A percentile compares a stretch with the other conserved stretches of the same genome.
These are phyloP conservation scores for Kingdonia uniflora DNA, from an alignment of 164 flowering plant genomes.

Conservation along the genomic window DNA sequence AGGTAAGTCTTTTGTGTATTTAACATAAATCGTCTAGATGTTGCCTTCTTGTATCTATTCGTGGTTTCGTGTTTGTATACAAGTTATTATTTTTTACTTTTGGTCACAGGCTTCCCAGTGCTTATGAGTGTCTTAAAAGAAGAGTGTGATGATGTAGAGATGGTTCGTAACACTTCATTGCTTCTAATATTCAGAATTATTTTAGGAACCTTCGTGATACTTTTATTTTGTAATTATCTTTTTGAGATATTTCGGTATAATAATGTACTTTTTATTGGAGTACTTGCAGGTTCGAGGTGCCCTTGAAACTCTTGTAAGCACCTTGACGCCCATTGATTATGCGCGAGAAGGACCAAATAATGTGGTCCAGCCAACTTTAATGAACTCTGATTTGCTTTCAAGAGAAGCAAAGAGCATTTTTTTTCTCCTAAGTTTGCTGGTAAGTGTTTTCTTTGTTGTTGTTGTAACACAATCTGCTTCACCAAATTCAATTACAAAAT, in stretches of 20 bases:
- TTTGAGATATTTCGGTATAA: background rate
- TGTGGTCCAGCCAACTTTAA: slow-evolving; percentile 76
- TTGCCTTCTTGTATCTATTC: slow-evolving; percentile 3
- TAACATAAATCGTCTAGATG: background rate
- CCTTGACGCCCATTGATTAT: slow-evolving; percentile 70
- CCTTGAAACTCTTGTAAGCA: slow-evolving; percentile 81
- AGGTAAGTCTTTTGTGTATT: slow-evolving; percentile 35
- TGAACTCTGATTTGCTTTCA: slow-evolving; percentile 93
- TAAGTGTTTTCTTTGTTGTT: slow-evolving; percentile 25
- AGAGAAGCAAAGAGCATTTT: slow-evolving; percentile 81
- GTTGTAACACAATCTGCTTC: too few relatives aligned
- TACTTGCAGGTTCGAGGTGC: slow-evolving; percentile 82
- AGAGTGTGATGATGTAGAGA: slow-evolving; percentile 91
- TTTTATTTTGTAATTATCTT: background rate
- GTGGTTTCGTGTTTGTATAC: too few relatives aligned
- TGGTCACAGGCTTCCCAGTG: slow-evolving; percentile 78
- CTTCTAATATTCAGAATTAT: too few relatives aligned
- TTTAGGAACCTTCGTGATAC: background rate
- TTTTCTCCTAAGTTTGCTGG: slow-evolving; percentile 92
- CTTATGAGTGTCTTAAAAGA: slow-evolving; percentile 74
- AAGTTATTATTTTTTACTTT: slow-evolving; percentile 1
- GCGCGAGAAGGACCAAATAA: slow-evolving; percentile 38
- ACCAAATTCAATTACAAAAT: too few relatives aligned
- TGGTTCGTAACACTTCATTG: slow-evolving; percentile 37
- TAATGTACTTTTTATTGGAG: slow-evolving; percentile 3